Conservation (phyloP, 345 rosid genomes). For the Salix caprea region DNA sequence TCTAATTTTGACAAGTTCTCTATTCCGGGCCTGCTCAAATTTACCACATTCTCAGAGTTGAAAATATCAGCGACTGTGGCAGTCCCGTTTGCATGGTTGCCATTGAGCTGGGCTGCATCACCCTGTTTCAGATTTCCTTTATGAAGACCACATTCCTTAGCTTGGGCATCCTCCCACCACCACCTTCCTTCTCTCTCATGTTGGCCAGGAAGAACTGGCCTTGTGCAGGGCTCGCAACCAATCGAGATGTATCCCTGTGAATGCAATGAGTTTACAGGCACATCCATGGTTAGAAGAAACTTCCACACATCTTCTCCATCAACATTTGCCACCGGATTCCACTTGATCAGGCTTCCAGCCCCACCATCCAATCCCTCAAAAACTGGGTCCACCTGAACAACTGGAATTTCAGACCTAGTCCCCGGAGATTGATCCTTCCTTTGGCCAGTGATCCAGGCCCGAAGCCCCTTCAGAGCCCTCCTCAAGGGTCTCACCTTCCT, state of each 20-base stretch:
- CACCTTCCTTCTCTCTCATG: constrained; percentile 99
- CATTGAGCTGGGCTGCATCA: constrained; percentile 23
- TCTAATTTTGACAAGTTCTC: constrained; percentile 69
- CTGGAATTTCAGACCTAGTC: constrained; percentile 77
- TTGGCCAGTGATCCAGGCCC: constrained; percentile 97
- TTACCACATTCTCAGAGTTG: constrained; percentile 52
- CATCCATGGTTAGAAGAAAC: constrained; percentile 79
- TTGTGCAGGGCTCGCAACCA: constrained; percentile 97
- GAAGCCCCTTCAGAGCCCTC: constrained; percentile 81
- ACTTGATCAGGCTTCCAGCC: constrained; percentile 80
- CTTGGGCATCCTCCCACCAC: constrained; percentile 99
- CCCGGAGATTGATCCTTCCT: constrained; percentile 95
- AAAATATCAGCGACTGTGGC: constrained; percentile 52
- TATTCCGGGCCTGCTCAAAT: constrained; percentile 64
- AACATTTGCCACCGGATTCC: constrained; percentile 91
- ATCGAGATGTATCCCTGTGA: constrained; percentile 76
- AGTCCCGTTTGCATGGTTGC: constrained; percentile 28
- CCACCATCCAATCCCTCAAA: constrained; percentile 93
- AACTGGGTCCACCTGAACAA: constrained; percentile 86
- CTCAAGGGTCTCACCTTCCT: constrained; percentile 92
- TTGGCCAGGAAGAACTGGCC: constrained; percentile 91
- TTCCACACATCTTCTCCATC: constrained; percentile 74
- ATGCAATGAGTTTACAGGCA: constrained; percentile 79
- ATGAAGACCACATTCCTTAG: constrained; percentile 95
- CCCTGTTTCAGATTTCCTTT: constrained; percentile 75